A percentile compares a stretch with the other conserved stretches of the same genome.
Evolutionary conservation across 2,329 filamentous ascomycete species (phyloP).

Genomic region (Coleophoma eucalyptorum): DNA sequence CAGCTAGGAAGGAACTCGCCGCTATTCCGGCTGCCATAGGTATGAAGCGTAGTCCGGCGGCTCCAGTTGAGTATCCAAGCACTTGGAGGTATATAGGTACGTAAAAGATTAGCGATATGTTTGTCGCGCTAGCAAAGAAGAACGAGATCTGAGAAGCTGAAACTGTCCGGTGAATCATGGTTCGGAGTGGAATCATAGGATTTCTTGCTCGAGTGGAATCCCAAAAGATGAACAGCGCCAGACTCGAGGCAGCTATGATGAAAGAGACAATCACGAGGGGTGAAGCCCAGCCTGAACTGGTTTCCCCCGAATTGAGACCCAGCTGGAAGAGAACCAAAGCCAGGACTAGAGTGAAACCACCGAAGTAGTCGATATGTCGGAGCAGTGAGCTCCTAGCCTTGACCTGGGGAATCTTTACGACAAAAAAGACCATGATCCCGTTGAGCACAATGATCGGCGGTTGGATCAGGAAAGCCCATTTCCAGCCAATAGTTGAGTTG

Average conservation of each 20-base stretch:
- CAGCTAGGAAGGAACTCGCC: conserved; percentile 57
- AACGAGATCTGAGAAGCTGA: conserved; percentile 66
- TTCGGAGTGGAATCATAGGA: conserved; percentile 53
- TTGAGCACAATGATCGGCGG: conserved; percentile 63
- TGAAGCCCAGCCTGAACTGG: conserved; percentile 54
- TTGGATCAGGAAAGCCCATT: conserved; percentile 70
- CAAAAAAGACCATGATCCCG: conserved; percentile 54
- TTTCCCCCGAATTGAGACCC: conserved; percentile 63
- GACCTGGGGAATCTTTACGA: conserved; percentile 51
- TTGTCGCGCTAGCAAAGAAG: conserved; percentile 63
- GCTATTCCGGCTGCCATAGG: conserved; percentile 61
- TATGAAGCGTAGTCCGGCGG: conserved; percentile 60
- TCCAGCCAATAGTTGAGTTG: conserved; percentile 69
- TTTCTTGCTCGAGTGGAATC: conserved; percentile 44
- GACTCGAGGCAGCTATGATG: conserved; percentile 15
- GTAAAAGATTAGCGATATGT: conserved; percentile 60
- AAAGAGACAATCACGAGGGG: conserved; percentile 53
- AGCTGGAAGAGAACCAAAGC: conserved; percentile 68
- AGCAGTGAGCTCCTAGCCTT: conserved; percentile 30
- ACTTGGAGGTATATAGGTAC: conserved; percentile 73
- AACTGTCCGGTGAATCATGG: conserved; percentile 62
- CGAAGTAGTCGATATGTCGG: conserved; percentile 65
- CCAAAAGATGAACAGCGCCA: conserved; percentile 43
- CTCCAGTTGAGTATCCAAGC: conserved; percentile 55
- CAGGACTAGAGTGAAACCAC: conserved; percentile 59